A percentile compares a stretch with the other conserved stretches of the same genome.
These are phyloP conservation scores for Xylariaceae sp. DNA, from an alignment of 2,329 filamentous ascomycete species.

Conservation along the genomic window DNA sequence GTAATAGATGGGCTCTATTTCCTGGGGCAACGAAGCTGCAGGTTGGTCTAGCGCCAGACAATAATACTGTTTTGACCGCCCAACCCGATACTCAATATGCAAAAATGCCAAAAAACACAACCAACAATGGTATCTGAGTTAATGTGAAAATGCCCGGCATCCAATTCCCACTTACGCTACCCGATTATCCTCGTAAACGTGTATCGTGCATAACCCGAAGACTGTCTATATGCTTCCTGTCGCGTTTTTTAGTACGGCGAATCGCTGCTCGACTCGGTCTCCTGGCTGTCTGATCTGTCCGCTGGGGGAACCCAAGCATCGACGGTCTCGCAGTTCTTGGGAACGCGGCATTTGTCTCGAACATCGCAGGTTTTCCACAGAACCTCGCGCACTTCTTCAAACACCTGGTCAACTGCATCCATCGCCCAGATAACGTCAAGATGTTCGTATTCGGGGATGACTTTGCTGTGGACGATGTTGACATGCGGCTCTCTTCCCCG, in stretches of 20 bases:
- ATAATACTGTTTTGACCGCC: no score
- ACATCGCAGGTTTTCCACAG: conserved; percentile 73
- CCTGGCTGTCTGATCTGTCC: conserved; percentile 12
- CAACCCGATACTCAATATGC: no score
- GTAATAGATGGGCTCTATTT: no score
- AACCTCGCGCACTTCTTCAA: conserved; percentile 74
- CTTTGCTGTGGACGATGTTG: conserved; percentile 73
- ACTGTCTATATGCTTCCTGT: no score
- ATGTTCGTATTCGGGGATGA: conserved; percentile 88
- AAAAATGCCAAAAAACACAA: no score
- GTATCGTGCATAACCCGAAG: no score
- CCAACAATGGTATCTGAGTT: no score
- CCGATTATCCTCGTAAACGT: no score
- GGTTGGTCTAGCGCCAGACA: no score
- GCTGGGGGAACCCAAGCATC: conserved; percentile 35
- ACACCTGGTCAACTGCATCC: conserved; percentile 80
- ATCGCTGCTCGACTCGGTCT: conserved; percentile 33
- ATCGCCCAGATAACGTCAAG: conserved; percentile 95
- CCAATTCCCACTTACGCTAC: no score
- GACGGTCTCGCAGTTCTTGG: conserved; percentile 60
- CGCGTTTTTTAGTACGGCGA: conserved; percentile 16
- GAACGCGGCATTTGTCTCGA: conserved; percentile 58
- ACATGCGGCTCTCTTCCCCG: conserved; percentile 79
- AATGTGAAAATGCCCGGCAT: no score
- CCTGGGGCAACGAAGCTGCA: no score